Base-by-base conservation (phyloP, 805 yeast species). In the Yarrowia sp. region DNA sequence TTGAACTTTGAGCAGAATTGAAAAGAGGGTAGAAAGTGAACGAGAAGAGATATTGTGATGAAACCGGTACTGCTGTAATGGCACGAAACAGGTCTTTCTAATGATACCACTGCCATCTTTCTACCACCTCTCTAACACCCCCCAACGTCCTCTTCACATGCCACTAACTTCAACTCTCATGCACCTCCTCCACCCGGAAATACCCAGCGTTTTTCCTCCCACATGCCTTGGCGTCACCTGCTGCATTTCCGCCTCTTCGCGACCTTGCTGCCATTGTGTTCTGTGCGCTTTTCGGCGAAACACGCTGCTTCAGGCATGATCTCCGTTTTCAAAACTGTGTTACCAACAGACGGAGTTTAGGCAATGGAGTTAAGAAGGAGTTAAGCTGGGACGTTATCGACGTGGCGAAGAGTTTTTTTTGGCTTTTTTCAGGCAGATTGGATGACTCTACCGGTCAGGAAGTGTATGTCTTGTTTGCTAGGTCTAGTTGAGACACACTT, bases 181-280 rank as follows among this genome's bases (percentile, higher is more conserved):
- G 44, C 44, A 43, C 47, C 47, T 43, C 47, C 47, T 43, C 53
- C 53, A 47, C 53, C 53, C 53, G 38, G 20, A 47, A 33, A 15
- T 9, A 4, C 36, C 20, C 3, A 6, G 9, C n/a, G 3, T n/a
- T 4, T 46, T 2, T 15, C 4, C 30, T 44, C 49, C 49, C 33
- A 40, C 44, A 40, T 13, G 15, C 42, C n/a, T 13, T 9, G 7
- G 38, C 13, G 19, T 15, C 44, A n/a, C 10, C 19, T 7, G 10
- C 9, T 15, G 44, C 17, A n/a, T 40, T n/a, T n/a, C 44, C 10
- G 19, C 19, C 15, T 7, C 15, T 7, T 9, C 17, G 1, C 15
- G n/a, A 15, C 15, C 30, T 14, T 10, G 49, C 33, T 12, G 9
- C 20, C 49, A 20, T 12, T 20, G 13, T 13, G n/a, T 20, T n/a